phyloP scores from a whole-genome alignment of 805 yeast genomes.

The Kodamaea neixiangensis region DNA sequence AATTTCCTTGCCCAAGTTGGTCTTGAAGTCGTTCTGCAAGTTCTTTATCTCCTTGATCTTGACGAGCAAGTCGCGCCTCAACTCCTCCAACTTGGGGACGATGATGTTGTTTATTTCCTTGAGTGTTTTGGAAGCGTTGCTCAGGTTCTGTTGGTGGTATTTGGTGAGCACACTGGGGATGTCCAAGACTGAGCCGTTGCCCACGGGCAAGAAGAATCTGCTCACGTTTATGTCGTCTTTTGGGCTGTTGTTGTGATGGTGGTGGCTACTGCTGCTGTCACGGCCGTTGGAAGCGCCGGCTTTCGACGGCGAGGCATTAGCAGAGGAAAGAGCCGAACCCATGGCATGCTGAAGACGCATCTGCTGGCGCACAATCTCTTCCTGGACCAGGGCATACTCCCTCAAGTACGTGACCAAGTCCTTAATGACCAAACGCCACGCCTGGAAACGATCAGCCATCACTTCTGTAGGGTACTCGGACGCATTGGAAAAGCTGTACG shows the following conservation, averaged over 20 bases:
- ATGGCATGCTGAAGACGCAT: slow-evolving; percentile 75
- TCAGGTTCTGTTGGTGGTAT: slow-evolving; percentile 46
- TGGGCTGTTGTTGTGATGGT: slow-evolving; percentile 12
- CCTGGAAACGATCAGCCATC: slow-evolving; percentile 76
- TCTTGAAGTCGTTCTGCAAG: slow-evolving; percentile 81
- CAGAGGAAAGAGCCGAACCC: slow-evolving; percentile 18
- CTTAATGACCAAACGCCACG: slow-evolving; percentile 82
- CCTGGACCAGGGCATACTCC: slow-evolving; percentile 83
- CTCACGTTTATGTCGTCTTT: slow-evolving; percentile 37
- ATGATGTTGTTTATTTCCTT: slow-evolving; percentile 51
- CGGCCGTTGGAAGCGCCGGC: slow-evolving; percentile 12
- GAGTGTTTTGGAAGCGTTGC: slow-evolving; percentile 42
- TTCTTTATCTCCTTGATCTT: slow-evolving; percentile 87
- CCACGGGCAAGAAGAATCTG: slow-evolving; percentile 71
- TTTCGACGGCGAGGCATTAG: slow-evolving; percentile 8
- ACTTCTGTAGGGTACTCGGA: slow-evolving; percentile 75
- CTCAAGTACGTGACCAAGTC: slow-evolving; percentile 73
- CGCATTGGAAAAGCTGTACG: slow-evolving; percentile 34
- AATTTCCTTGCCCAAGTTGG: slow-evolving; percentile 64
- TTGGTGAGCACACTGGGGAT: slow-evolving; percentile 66
- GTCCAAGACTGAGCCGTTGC: slow-evolving; percentile 81
- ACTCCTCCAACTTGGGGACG: slow-evolving; percentile 56
- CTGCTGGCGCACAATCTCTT: slow-evolving; percentile 84
- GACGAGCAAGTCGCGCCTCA: slow-evolving; percentile 69
- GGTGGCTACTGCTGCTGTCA: slow-evolving; percentile 7